Evolutionary conservation across 2,329 filamentous ascomycete genomes (phyloP), one percentile per base, ranked within the genome.

Genomic region (Trichoderma hamatum): DNA sequence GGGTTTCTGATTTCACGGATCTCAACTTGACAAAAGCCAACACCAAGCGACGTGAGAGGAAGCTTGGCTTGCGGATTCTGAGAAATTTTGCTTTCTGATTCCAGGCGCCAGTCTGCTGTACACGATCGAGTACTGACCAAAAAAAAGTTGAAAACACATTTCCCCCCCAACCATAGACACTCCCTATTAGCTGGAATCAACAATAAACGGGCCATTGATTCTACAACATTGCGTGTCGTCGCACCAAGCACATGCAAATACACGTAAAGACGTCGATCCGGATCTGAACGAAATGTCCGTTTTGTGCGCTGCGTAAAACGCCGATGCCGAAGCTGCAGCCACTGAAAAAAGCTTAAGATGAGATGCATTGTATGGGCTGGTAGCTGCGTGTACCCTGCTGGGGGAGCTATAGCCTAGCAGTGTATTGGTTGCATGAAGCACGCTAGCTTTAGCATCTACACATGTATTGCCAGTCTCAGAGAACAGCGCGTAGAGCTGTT

Each of bases 201-300:
- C 13, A 61, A 55, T 55, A 64, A 14, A 64, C 49, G 49, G 49
- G 49, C 49, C 61, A 64, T 39, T 64, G 61, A 64, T 43, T 55
- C n/a, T 14, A 49, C 28, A 19, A 55, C 36, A 34, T 30, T 28
- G 26, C 19, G 6, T 30, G 26, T 26, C 39, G 49, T 64, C 43
- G 43, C 30, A 30, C 30, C 30, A 49, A 13, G 2, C 39, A n/a
- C 58, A 43, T 60, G 24, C 16, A 19, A 60, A 60, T 60, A 54
- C 49, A 55, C 49, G 61, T 55, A 49, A 24, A n/a, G n/a, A 21
- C 13, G 46, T 24, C 46, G 46, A 49, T 49, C 46, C 46, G 46
- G 46, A 49, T 49, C 46, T 24, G 46, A 21, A 49, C 9, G 9
- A 24, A 49, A 49, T 49, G 11, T 4, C 46, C 46, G 46, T 49